Percentiles rank a stretch among this genome's conserved stretches.
Evolutionary conservation across 1,284 basidiomycete species (phyloP).

Genomic region (Apiotrichum akiyoshidainum): DNA sequence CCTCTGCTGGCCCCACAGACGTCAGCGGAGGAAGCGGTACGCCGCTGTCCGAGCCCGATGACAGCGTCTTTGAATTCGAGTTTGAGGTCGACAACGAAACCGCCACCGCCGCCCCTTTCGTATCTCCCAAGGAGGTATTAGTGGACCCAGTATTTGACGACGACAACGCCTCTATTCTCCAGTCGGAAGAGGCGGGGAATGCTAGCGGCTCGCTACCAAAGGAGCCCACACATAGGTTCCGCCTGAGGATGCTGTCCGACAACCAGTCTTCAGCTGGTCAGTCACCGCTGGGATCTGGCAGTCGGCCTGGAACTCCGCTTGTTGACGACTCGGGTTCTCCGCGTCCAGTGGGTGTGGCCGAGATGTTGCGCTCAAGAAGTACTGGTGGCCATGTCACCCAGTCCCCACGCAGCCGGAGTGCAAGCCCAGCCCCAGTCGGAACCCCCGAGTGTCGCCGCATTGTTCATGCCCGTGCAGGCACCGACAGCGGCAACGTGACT

Average conservation of each 20-base stretch:
- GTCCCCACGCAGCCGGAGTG: not conserved
- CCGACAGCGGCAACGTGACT: conserved; percentile 32
- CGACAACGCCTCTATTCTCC: conserved; percentile 4
- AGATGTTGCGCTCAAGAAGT: conserved; percentile 24
- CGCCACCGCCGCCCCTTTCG: conserved; percentile 11
- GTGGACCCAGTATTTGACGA: conserved; percentile 31
- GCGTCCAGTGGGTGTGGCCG: conserved; percentile 33
- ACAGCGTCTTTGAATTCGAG: conserved; percentile 44
- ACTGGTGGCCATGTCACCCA: not conserved
- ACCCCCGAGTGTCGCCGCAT: conserved; percentile 1
- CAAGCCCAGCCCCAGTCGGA: not conserved
- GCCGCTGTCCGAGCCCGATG: conserved; percentile 11
- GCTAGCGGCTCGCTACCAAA: not conserved
- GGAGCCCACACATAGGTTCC: conserved; percentile 21
- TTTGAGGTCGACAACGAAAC: conserved; percentile 37
- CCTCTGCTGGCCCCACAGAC: not conserved
- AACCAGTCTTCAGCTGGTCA: not conserved
- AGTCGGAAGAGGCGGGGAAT: not conserved
- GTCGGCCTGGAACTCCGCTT: not conserved
- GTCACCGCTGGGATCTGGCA: too few relatives aligned
- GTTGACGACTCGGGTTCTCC: conserved; percentile 8
- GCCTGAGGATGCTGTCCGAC: conserved; percentile 32
- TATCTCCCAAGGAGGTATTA: conserved; percentile 25
- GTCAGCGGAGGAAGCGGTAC: not conserved
- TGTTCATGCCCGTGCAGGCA: conserved; percentile 3